These are phyloP conservation scores for Kickxella alabastrina DNA, from an alignment of 192 early-diverging fungal genomes.

Conservation along the genomic window DNA sequence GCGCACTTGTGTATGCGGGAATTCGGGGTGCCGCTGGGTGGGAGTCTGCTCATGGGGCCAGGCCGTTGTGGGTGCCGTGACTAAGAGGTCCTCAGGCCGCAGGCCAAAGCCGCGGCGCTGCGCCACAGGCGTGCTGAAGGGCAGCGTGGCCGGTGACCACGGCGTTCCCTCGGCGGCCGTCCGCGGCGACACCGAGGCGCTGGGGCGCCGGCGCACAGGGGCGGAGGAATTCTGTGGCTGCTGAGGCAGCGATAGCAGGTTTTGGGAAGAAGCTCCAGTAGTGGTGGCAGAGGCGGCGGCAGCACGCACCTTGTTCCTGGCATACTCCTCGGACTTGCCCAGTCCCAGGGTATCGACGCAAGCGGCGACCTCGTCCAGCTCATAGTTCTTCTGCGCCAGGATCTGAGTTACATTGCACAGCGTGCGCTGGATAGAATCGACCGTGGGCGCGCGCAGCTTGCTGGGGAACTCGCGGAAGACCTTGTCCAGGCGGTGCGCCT, in stretches of 20 bases:
- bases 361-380: conserved; percentile 43
- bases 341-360: conserved; percentile 18
- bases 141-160: conserved; percentile 27
- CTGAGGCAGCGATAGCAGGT: too few species aligned
- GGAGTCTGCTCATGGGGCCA: neutral
- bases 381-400: conserved; percentile 42
- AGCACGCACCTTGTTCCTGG: neutral
- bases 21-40: conserved; percentile 4
- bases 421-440: conserved; percentile 50
- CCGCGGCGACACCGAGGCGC: conserved; percentile 1
- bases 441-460: conserved; percentile 23
- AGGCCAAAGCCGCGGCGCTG: conserved; percentile 31
- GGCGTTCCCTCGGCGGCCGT: conserved; percentile 38
- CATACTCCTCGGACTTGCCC: neutral
- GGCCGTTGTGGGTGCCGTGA: neutral
- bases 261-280: too few species aligned
- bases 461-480: conserved; percentile 11
- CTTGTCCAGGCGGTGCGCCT: conserved; percentile 14
- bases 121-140: conserved; percentile 15
- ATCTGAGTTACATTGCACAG: conserved; percentile 41
- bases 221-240: neutral
- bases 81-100: conserved; percentile 22
- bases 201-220: neutral
- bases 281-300: neutral
- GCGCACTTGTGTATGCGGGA: conserved; percentile 35